These are phyloP conservation scores for Zasmidium cellare DNA, from an alignment of 2,329 filamentous ascomycete species.

Conservation along the genomic window DNA sequence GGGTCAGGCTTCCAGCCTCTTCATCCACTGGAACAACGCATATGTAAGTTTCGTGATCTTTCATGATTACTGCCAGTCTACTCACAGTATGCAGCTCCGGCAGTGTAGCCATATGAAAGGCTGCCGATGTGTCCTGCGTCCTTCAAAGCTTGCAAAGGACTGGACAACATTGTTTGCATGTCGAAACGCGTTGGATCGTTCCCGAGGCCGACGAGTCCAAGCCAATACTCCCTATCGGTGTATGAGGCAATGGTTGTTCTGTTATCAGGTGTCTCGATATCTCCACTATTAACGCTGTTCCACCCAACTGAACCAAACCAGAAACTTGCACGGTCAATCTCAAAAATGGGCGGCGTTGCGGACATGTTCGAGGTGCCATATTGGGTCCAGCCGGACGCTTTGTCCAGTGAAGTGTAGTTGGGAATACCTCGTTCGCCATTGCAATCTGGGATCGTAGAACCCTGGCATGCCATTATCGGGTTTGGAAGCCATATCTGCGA, in stretches of 20 bases:
- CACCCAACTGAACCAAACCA: too few relatives aligned
- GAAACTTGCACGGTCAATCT: not conserved
- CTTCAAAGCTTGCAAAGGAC: slow-evolving; percentile 47
- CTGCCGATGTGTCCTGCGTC: slow-evolving; percentile 64
- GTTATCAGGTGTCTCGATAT: not conserved
- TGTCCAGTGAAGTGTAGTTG: not conserved
- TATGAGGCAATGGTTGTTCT: not conserved
- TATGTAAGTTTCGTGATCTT: too few relatives aligned
- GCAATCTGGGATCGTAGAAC: not conserved
- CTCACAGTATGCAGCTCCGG: slow-evolving; percentile 44
- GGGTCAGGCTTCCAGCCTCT: slow-evolving; percentile 31
- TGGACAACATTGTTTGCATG: slow-evolving; percentile 33
- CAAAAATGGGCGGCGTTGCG: not conserved
- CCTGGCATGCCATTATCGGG: not conserved
- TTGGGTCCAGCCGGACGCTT: not conserved
- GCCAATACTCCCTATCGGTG: slow-evolving; percentile 4
- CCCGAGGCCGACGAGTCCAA: slow-evolving; percentile 9
- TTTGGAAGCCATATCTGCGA: not conserved
- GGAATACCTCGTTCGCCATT: not conserved
- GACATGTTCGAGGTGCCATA: not conserved
- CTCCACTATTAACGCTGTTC: not conserved
- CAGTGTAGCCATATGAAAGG: slow-evolving; percentile 72
- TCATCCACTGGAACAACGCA: too few relatives aligned
- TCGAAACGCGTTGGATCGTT: slow-evolving; percentile 8
- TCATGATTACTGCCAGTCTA: too few relatives aligned